Base-by-base conservation (phyloP, 2,329 filamentous ascomycete genomes). In the Incumbomyces lentus region DNA sequence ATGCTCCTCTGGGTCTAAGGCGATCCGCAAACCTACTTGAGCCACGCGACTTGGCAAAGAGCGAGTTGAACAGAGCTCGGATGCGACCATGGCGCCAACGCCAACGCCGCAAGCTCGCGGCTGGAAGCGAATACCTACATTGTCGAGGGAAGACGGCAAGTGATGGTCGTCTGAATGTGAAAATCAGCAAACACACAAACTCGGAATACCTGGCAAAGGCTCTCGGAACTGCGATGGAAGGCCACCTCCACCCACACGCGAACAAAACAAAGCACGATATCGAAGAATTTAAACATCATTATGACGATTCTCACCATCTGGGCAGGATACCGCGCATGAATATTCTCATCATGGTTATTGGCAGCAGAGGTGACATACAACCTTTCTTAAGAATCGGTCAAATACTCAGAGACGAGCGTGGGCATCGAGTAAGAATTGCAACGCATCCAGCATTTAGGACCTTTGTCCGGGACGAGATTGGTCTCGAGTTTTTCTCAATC, bases 341-440 rank as follows among this genome's bases (percentile, higher is more conserved):
- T 60, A 83, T 92, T 44, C 84, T 88, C 22, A 81, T 90, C 56
- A 87, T 88, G 76, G 82, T 90, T 6, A 87, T 90, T 55, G 86
- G 86, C 2, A 85, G 79, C 2, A 73, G 86, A 40, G 86, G 86
- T 31, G 86, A 92, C 58, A 81, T 84, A 2, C 86, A 92, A 59
- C 86, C 86, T 0, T 92, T 92, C 51, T 64, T 92, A 16, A 80
- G 79, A 54, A 75, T 92, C 40, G 84, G 82, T 16, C 81, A 84
- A 62, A 74, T 84, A 1, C 65, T 92, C 36, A 79, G 82, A 58
- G 75, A 86, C 44, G 67, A 80, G 38, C 79, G 84, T 52, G 82
- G 82, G 1, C 85, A 90, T 59, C 75, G 82, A 6, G 84, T 90
- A 2, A 74, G 85, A 13, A 81, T 90, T 41, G 85, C 85, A 1